Evolutionary conservation across 2,329 filamentous ascomycete species (phyloP), one percentile per base, ranked within the genome.

Genomic region (Drechslerella dactyloides): DNA sequence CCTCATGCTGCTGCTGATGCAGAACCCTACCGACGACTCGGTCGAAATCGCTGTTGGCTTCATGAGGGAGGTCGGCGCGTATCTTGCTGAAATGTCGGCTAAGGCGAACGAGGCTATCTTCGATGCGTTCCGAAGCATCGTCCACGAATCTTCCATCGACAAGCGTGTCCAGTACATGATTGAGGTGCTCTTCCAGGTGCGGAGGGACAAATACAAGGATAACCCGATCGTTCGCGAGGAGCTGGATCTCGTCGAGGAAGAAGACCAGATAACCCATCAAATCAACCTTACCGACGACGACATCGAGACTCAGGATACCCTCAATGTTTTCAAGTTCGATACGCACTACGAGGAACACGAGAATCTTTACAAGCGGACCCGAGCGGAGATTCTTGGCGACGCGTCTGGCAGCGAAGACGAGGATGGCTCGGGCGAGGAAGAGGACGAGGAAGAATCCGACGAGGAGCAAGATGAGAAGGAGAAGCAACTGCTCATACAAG

Each of bases 141-240:
- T 99, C 7, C 93, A 99, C 81, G 94, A 99, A 80, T 92, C 92
- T 50, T 93, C 94, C 78, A 96, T 99, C 79, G 93, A 97, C 78
- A 97, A 96, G 83, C 86, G 94, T 74, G 93, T 93, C n/a, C 94
- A 99, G 81, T 99, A 97, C 81, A 96, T 96, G 90, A 93, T 99
- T 65, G 94, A 99, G 80, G 94, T 97, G 4, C 82, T 99, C 48
- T 99, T 99, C 79, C 93, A 99, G 81, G 89, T 97, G 63, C 87
- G 94, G 74, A 96, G 97, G 81, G 93, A 97, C 81, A 90, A 90
- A 77, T 99, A 96, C 83, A 96, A 96, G 82, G 92, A 97, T 77
- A 92, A 97, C 77, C 91, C 89, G 17, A 89, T 92, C 0, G 83
- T 97, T 76, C 93, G 88, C 79, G 93, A 97, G 78, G 94, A 99